These are phyloP conservation scores for Cyberlindnera petersonii DNA, from an alignment of 805 yeast species.

Conservation along the genomic window DNA sequence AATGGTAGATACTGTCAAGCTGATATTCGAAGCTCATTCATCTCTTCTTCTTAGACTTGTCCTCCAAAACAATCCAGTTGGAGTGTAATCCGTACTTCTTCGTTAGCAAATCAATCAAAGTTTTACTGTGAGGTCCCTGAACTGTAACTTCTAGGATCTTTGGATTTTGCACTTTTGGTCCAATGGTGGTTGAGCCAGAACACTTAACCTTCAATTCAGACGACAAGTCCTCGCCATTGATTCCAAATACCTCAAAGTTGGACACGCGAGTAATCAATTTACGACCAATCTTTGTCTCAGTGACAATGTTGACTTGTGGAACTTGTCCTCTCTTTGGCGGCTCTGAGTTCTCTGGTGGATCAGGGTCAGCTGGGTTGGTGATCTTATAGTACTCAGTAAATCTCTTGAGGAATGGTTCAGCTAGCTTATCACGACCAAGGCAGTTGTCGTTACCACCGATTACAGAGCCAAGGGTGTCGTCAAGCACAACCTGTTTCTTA, in stretches of 20 bases:
- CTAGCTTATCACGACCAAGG: constrained; percentile 34
- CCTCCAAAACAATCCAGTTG: constrained; percentile 61
- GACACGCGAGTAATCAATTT: constrained; percentile 71
- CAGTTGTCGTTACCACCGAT: constrained; percentile 30
- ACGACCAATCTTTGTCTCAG: constrained; percentile 77
- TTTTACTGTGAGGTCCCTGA: constrained; percentile 83
- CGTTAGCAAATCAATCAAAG: constrained; percentile 53
- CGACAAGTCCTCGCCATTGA: constrained; percentile 63
- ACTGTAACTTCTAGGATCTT: constrained; percentile 67
- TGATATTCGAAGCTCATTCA: background rate
- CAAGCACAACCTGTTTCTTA: constrained; percentile 51
- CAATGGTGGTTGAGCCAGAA: constrained; percentile 83
- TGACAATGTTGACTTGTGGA: constrained; percentile 62
- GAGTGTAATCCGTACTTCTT: constrained; percentile 58
- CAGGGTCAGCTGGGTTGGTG: constrained; percentile 32
- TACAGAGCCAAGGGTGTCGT: constrained; percentile 48
- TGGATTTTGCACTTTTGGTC: constrained; percentile 53
- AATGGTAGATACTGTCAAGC: no score
- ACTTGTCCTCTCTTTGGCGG: constrained; percentile 56
- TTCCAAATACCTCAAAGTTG: constrained; percentile 62
- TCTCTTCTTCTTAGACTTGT: constrained; percentile 52
- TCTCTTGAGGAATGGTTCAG: constrained; percentile 41
- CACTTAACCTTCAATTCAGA: constrained; percentile 71
- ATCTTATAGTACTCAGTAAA: constrained; percentile 49
- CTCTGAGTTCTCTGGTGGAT: constrained; percentile 33